Percentiles rank a stretch among this genome's conserved stretches.
Conservation (phyloP, 495 filamentous ascomycete genomes). For the Neurospora hispaniola region DNA sequence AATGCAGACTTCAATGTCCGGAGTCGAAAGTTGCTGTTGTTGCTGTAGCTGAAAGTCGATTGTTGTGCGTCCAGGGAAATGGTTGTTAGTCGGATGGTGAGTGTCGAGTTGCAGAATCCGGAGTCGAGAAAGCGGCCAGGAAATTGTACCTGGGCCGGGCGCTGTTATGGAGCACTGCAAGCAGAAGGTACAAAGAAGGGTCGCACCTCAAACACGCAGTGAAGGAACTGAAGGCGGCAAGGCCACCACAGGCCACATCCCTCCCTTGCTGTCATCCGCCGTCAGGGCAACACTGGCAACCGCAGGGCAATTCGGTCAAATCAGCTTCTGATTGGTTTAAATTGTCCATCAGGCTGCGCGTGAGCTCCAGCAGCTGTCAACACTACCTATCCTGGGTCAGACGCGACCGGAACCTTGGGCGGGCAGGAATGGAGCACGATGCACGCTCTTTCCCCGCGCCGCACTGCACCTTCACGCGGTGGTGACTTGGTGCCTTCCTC, state of each 20-base stretch:
- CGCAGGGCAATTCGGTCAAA: constrained; percentile 29
- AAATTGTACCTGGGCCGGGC: background rate
- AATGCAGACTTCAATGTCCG: background rate
- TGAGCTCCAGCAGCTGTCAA: background rate
- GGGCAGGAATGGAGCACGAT: background rate
- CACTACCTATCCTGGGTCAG: background rate
- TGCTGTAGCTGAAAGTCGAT: background rate
- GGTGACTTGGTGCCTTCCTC: background rate
- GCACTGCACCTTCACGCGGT: background rate
- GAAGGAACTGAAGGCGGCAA: constrained; percentile 6
- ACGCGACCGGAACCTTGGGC: background rate
- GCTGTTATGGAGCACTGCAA: constrained; percentile 6
- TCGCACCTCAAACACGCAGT: constrained; percentile 15
- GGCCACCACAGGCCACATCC: constrained; percentile 9
- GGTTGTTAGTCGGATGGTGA: background rate
- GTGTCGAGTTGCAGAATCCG: background rate
- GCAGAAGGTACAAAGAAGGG: constrained; percentile 17
- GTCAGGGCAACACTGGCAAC: constrained; percentile 33
- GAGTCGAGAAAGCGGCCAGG: background rate
- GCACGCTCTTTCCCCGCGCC: background rate
- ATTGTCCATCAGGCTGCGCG: background rate
- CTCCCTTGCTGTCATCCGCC: constrained; percentile 15
- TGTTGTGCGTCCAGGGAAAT: background rate
- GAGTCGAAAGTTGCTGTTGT: constrained; percentile 1
- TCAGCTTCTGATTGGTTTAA: constrained; percentile 26